Evolutionary conservation across 805 yeast genomes (phyloP).

Genomic region (Clavispora fructus): DNA sequence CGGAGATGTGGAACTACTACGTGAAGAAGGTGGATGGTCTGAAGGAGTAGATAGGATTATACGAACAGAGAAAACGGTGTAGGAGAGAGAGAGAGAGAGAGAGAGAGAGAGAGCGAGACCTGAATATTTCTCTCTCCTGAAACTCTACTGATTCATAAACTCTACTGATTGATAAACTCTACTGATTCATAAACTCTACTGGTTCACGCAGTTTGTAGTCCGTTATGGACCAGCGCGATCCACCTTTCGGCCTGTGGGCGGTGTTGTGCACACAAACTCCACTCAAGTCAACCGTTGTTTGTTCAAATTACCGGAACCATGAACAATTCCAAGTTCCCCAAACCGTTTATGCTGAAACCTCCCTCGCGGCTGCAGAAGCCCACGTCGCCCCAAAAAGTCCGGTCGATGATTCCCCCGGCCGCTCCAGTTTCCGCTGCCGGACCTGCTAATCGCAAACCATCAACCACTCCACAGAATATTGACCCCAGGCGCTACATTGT

Average conservation of each 20-base stretch:
- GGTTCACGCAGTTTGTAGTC: no score
- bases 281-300: neutral
- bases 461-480: neutral
- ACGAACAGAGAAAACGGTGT: neutral
- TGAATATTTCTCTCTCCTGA: no score
- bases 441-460: neutral
- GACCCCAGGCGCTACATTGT: conserved; percentile 19
- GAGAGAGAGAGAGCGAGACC: no score
- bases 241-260: no score
- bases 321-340: neutral
- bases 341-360: neutral
- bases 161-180: no score
- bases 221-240: no score
- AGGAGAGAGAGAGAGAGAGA: no score
- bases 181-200: no score
- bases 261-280: neutral
- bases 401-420: neutral
- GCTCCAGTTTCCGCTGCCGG: neutral
- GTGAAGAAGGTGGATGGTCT: conserved; percentile 13
- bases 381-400: neutral
- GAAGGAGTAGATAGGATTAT: neutral
- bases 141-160: no score
- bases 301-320: neutral
- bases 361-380: neutral
- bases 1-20: conserved; percentile 32